Base-by-base conservation (phyloP, 768 basidiomycete species). In the Rhodosporidiobolus sp. region DNA sequence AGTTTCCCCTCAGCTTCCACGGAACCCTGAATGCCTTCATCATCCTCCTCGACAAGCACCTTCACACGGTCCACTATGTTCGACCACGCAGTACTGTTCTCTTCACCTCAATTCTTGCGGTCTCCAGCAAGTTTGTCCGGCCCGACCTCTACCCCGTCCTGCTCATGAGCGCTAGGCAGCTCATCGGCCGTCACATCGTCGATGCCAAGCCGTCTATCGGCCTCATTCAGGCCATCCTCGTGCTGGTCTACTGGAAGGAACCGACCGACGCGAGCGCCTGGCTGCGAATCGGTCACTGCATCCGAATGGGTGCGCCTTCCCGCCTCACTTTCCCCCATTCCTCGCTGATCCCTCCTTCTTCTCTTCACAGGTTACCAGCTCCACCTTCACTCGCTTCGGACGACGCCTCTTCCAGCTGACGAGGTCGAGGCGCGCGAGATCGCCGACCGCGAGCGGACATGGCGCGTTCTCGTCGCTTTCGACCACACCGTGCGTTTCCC, bases 111-210 rank as follows among this genome's bases (percentile, higher is more conserved):
- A 54, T 74, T 28, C 69, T 74, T 45, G 73, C 73, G 38, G 73
- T 70, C n/a, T 67, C 73, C 28, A 64, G 69, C 55, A 69, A 70
- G 35, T 74, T 74, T 43, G 22, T 53, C 45, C 73, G 73, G 0
- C 34, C 48, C 6, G 62, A 74, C 45, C 22, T 74, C 7, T 74
- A 74, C 50, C 54, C 48, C 14, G 4, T 48, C 2, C 65, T 70
- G 5, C 67, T 74, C n/a, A 30, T 53, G 32, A 24, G 43, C 49
- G 73, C 73, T 9, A 48, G 67, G 57, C 68, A 70, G 34, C 73
- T 74, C 48, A 46, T 74, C 60, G 65, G 61, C 2, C 63, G 73
- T 17, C 69, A 60, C 16, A 67, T 66, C 48, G 63, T 64, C 35
- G 73, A 74, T 10, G 57, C 45, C 22, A 19, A 63, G 9, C 53